These are phyloP conservation scores for Emmonsiellopsis sp. DNA, from an alignment of 2,329 filamentous ascomycete species.

Conservation along the genomic window DNA sequence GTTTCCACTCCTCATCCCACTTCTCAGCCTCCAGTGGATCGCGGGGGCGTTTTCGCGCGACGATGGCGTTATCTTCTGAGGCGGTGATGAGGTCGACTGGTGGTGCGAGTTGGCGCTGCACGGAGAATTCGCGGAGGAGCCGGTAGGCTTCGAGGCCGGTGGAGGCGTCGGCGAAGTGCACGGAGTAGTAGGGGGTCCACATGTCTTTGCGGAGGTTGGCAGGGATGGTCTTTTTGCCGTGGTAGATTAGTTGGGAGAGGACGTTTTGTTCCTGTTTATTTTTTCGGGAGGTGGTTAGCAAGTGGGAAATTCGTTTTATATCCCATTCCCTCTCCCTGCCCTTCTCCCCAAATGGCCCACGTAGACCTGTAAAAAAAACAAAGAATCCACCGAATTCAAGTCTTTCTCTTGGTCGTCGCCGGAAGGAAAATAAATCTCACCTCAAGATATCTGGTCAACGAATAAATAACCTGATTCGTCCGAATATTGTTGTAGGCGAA, in stretches of 20 bases:
- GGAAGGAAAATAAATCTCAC: slow-evolving; percentile 27
- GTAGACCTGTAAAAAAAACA: too few relatives aligned
- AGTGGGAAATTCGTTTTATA: not conserved
- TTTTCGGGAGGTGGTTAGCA: not conserved
- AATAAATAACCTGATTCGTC: slow-evolving; percentile 57
- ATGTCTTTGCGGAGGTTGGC: slow-evolving; percentile 50
- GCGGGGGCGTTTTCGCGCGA: slow-evolving; percentile 29
- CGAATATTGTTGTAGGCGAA: slow-evolving; percentile 53
- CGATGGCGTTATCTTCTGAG: slow-evolving; percentile 32
- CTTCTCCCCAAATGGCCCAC: not conserved
- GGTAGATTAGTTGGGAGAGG: slow-evolving; percentile 50
- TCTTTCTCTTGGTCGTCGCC: not conserved
- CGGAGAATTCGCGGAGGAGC: slow-evolving; percentile 51
- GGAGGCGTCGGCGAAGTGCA: slow-evolving; percentile 43
- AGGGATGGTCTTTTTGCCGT: slow-evolving; percentile 55
- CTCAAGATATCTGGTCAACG: slow-evolving; percentile 46
- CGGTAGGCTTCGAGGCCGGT: slow-evolving; percentile 47
- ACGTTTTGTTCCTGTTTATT: slow-evolving; percentile 38
- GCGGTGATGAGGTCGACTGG: slow-evolving; percentile 34
- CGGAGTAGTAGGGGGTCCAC: slow-evolving; percentile 51
- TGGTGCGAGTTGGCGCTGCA: slow-evolving; percentile 47
- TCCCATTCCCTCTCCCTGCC: not conserved
- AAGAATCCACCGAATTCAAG: too few relatives aligned
- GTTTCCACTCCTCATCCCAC: slow-evolving; percentile 29
- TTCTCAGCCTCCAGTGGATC: slow-evolving; percentile 30